Evolutionary conservation across 495 filamentous ascomycete species (phyloP), one percentile per base, ranked within the genome.

Genomic region (Terfezia claveryi): DNA sequence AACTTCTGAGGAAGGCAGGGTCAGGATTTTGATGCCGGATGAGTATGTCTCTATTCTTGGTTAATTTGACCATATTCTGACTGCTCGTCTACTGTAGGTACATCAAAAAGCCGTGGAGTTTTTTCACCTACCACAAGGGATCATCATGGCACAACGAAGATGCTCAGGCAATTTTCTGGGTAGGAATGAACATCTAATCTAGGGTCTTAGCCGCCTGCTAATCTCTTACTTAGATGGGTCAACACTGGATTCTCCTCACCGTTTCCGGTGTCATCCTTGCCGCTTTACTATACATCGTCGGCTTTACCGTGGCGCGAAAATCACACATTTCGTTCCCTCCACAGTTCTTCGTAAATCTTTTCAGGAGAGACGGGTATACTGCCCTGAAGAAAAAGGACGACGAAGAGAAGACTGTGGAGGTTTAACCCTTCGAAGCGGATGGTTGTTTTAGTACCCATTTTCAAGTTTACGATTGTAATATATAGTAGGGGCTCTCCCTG

Each of bases 81-180:
- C 49, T 74, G n/a, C 54, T 85, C 41, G 78, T 78, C 71, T 73
- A 71, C 38, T 74, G 78, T 38, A 83, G 85, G 61, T 86, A 85
- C 66, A 81, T 81, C 58, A 71, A 73, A 55, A 74, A 78, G 57
- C 66, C 74, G 0, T 87, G 81, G 82, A 81, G 78, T 57, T 87
- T 88, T 71, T 88, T 88, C 64, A 80, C 75, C 17, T 80, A 84
- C 60, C 76, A 83, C 59, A 72, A 73, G 37, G 83, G 83, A 17
- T 84, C 77, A 66, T 82, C 77, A 61, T 87, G 83, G 83, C 83
- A 88, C 63, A 74, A 74, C 20, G 77, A 74, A 56, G 83, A 88
- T 60, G 83, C 84, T 9, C 71, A 74, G 61, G 65, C 85, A 5
- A 85, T 88, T 61, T 85, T 88, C 67, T 88, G 83, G 81, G 83